Conservation (phyloP, 129 eudicot genomes). For the Chrysanthemum seticuspe region DNA sequence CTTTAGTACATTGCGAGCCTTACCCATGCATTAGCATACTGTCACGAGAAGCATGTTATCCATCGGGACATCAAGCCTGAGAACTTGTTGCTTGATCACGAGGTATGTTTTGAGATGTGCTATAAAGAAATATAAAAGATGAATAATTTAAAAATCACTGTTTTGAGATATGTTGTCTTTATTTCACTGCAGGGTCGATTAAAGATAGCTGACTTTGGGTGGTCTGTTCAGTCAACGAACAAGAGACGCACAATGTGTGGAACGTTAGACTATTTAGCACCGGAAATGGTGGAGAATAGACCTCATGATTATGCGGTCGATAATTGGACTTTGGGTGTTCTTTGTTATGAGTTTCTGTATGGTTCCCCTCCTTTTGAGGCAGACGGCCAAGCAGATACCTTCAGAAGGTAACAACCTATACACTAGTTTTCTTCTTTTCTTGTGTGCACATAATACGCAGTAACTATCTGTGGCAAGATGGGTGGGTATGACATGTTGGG, state of each 20-base stretch:
- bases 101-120: conserved; percentile 44
- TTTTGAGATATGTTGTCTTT: neutral
- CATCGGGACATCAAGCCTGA: conserved; percentile 98
- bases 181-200: conserved; percentile 64
- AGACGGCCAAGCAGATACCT: conserved; percentile 77
- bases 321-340: conserved; percentile 91
- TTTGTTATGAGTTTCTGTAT: conserved; percentile 83
- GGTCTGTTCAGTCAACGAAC: conserved; percentile 89
- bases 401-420: conserved; percentile 50
- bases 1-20: conserved; percentile 83
- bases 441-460: neutral
- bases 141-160: neutral
- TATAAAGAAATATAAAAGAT: neutral
- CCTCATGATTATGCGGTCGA: conserved; percentile 95
- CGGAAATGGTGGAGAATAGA: conserved; percentile 96
- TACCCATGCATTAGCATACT: conserved; percentile 82
- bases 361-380: conserved; percentile 96
- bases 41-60: conserved; percentile 87
- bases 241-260: conserved; percentile 98
- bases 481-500: neutral
- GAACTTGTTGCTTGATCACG: conserved; percentile 91
- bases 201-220: conserved; percentile 96
- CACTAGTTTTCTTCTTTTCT: neutral
- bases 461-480: neutral
- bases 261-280: conserved; percentile 89